These are phyloP conservation scores for Paulownia fortunei DNA, from an alignment of 257 asterid species.

Conservation along the genomic window DNA sequence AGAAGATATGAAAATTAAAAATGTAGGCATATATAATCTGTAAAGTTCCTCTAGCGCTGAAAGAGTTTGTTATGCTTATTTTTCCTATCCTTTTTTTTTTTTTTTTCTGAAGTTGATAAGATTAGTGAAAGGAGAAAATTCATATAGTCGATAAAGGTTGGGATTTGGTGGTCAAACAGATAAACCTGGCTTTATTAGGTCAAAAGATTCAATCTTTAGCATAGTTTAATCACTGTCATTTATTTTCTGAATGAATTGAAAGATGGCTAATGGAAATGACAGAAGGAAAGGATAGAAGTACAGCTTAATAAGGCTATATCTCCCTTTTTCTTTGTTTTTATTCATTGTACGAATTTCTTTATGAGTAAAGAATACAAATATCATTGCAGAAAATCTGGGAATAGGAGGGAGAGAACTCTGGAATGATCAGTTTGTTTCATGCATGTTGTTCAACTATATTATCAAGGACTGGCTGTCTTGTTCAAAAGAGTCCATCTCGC, in stretches of 20 bases:
- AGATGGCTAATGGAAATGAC: not conserved
- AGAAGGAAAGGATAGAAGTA: not conserved
- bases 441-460: conserved; percentile 57
- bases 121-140: not conserved
- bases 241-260: not conserved
- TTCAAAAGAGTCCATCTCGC: conserved; percentile 44
- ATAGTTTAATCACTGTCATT: not conserved
- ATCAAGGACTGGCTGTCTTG: conserved; percentile 49
- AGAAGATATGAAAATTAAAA: not conserved
- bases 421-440: conserved; percentile 77
- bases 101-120: not conserved
- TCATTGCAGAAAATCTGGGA: conserved; percentile 45
- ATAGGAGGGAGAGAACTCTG: conserved; percentile 40
- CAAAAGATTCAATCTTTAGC: not conserved
- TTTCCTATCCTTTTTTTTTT: not conserved
- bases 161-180: not conserved
- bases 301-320: not conserved
- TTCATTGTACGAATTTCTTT: conserved; percentile 9
- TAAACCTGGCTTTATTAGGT: conserved; percentile 12
- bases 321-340: not conserved
- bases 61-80: not conserved
- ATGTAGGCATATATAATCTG: not conserved
- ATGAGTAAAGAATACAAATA: not conserved
- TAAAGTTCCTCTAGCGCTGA: not conserved
- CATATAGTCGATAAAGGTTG: not conserved